A percentile compares a stretch with the other conserved stretches of the same genome.
Conservation (phyloP, 2,329 filamentous ascomycete genomes). For the Penicillium sp. region DNA sequence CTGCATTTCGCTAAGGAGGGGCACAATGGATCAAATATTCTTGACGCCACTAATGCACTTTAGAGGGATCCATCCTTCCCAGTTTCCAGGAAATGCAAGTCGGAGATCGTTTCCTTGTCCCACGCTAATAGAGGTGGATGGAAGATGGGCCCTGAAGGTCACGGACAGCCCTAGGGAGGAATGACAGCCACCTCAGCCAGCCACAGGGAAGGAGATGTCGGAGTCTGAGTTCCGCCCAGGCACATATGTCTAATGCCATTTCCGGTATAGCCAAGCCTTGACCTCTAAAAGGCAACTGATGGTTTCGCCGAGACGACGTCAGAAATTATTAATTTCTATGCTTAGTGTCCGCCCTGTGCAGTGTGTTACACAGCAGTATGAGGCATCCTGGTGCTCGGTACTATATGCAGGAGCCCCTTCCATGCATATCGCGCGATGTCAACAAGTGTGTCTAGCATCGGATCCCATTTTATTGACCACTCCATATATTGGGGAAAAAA, state of each 20-base stretch:
- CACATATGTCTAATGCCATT: neutral
- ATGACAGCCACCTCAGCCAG: conserved; percentile 13
- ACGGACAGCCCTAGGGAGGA: neutral
- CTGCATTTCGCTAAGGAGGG: conserved; percentile 17
- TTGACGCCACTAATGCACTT: conserved; percentile 11
- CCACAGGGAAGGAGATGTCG: conserved; percentile 1
- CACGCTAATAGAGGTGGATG: neutral
- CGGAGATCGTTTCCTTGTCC: conserved; percentile 16
- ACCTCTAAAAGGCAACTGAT: neutral
- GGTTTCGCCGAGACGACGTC: neutral
- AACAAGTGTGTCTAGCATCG: neutral
- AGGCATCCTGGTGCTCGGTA: conserved; percentile 8
- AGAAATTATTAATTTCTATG: neutral
- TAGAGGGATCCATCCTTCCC: conserved; percentile 14
- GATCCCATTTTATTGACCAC: neutral
- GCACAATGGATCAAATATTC: conserved; percentile 10
- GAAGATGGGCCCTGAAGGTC: neutral
- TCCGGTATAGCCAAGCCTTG: neutral
- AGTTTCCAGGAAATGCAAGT: conserved; percentile 28
- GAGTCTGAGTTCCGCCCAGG: neutral
- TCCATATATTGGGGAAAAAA: neutral
- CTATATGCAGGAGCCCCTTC: neutral
- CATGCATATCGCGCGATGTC: neutral
- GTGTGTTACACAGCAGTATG: conserved; percentile 1
- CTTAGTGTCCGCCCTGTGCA: neutral